Evolutionary conservation across 2,329 filamentous ascomycete genomes (phyloP).

Genomic region (Plectosphaerella sp.): DNA sequence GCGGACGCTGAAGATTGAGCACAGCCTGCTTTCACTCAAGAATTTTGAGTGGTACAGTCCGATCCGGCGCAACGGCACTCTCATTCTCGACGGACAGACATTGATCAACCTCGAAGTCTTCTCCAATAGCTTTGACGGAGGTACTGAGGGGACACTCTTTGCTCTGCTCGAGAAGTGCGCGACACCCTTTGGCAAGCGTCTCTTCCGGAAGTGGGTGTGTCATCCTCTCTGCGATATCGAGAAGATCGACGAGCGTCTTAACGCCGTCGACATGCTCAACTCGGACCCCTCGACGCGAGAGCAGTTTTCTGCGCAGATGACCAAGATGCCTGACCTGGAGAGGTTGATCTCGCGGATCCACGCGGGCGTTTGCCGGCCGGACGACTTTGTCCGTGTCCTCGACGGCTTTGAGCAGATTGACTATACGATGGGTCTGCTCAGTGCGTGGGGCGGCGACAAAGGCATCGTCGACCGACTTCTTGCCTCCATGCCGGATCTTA

Average conservation of each 20-base stretch:
- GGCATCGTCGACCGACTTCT: constrained; percentile 83
- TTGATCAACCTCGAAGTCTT: constrained; percentile 98
- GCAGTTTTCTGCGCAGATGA: constrained; percentile 81
- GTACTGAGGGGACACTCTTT: constrained; percentile 82
- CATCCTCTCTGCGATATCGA: constrained; percentile 83
- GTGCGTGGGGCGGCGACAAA: constrained; percentile 68
- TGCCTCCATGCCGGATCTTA: constrained; percentile 78
- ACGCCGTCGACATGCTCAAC: constrained; percentile 91
- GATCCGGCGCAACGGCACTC: constrained; percentile 82
- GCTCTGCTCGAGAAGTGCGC: constrained; percentile 88
- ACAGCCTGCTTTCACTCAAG: constrained; percentile 78
- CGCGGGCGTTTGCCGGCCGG: constrained; percentile 80
- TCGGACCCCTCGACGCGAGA: constrained; percentile 76
- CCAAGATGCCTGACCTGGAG: constrained; percentile 91
- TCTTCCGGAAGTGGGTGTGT: constrained; percentile 96
- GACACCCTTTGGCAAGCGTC: constrained; percentile 92
- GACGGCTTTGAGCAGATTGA: constrained; percentile 98
- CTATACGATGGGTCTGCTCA: constrained; percentile 80
- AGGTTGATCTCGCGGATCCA: constrained; percentile 91
- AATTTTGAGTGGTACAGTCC: constrained; percentile 92
- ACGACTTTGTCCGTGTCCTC: constrained; percentile 89
- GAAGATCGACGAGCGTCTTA: constrained; percentile 88
- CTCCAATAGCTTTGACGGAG: constrained; percentile 84
- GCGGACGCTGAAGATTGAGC: constrained; percentile 80
- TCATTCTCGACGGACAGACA: constrained; percentile 92